Evolutionary conservation across 257 asterid species (phyloP).

Genomic region (Salvia hispanica): DNA sequence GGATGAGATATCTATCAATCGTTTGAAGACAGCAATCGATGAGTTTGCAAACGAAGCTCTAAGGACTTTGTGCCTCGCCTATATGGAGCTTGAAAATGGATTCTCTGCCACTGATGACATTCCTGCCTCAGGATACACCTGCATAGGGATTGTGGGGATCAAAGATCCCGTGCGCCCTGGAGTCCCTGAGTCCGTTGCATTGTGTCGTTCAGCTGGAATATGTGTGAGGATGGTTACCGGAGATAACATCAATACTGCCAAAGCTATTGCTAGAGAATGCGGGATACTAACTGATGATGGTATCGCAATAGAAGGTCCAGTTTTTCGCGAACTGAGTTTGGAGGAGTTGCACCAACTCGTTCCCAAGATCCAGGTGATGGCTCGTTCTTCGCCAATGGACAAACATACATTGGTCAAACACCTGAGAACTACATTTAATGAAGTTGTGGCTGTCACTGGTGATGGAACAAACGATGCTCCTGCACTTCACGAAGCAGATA

Average conservation of each 20-base stretch:
- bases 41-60: conserved; percentile 81
- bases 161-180: conserved; percentile 97
- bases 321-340: conserved; percentile 70
- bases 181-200: conserved; percentile 83
- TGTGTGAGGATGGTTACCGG: conserved; percentile 96
- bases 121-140: conserved; percentile 68
- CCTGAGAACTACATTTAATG: conserved; percentile 78
- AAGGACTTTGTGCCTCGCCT: conserved; percentile 84
- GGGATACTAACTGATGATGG: conserved; percentile 94
- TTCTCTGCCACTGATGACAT: conserved; percentile 58
- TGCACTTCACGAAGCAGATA: conserved; percentile 64
- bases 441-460: conserved; percentile 72
- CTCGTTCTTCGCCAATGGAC: conserved; percentile 95
- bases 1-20: conserved; percentile 45
- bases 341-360: conserved; percentile 73
- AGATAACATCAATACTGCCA: conserved; percentile 89
- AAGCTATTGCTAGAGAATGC: conserved; percentile 93
- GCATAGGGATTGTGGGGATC: conserved; percentile 80
- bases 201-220: conserved; percentile 88
- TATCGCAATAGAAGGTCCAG: conserved; percentile 91
- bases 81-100: conserved; percentile 65
- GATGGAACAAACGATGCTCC: conserved; percentile 69
- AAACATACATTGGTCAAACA: conserved; percentile 91
- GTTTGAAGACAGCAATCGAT: conserved; percentile 53
- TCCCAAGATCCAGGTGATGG: conserved; percentile 98